Evolutionary conservation across 495 filamentous ascomycete genomes (phyloP), one percentile per base, ranked within the genome.

Genomic region (Penicillium verhagenii): DNA sequence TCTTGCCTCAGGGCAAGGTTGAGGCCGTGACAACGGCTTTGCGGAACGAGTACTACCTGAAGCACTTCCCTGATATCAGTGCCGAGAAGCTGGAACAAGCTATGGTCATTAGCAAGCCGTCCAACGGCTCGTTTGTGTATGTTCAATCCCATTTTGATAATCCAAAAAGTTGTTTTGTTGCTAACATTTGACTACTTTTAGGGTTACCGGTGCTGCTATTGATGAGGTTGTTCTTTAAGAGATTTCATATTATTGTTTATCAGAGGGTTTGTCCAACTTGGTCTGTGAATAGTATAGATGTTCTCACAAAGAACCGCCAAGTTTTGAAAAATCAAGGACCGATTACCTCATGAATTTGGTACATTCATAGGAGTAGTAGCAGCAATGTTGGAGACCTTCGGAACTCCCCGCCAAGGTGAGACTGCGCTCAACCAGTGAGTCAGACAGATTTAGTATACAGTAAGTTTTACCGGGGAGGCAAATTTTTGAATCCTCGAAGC

Each of bases 21-120:
- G 85, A 90, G n/a, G 84, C 73, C 33, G 87, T 98, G 21, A 90
- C 82, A 66, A 74, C 81, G 66, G 87, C 86, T 18, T 87, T 91
- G 82, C 79, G 87, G 64, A 76, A 82, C 53, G 82, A 89, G 68
- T 98, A 97, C 66, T 98, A 97, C 68, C 66, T 70, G 48, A 82
- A 82, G 60, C 85, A 86, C 69, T 84, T 88, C 67, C 81, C 85
- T 4, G 80, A 82, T 55, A 80, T 97, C 50, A 85, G 69, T 2
- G 80, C 81, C 44, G 89, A 91, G 75, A 87, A 89, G 72, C 75
- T 89, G 60, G 76, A 83, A 23, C 82, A 84, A 47, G 92, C 92
- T 1, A 87, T 98, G 56, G 90, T 97, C 43, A 92, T 94, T 19
- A 94, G 87, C 69, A 88, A 89, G 74, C 94, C 94, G 7, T 77